Conservation (phyloP, 2,329 filamentous ascomycete genomes). For the Stenocarpella maydis region DNA sequence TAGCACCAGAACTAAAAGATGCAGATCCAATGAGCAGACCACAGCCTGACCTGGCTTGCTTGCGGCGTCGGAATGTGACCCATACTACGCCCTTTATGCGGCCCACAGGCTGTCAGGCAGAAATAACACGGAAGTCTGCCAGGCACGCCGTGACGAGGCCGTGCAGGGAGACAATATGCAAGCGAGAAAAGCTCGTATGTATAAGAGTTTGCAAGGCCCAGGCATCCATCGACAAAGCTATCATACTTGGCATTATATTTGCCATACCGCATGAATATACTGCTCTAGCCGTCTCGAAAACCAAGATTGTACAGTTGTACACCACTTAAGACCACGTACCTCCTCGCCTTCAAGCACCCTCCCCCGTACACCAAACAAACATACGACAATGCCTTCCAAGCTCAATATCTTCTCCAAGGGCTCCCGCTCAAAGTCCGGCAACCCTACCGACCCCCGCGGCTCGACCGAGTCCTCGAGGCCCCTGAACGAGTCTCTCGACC, state of each 20-base stretch:
- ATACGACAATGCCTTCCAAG: constrained; percentile 19
- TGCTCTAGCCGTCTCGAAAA: not conserved
- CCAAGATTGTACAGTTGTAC: not conserved
- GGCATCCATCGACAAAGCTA: not conserved
- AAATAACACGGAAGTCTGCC: not conserved
- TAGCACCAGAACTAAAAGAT: constrained; percentile 5
- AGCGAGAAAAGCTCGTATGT: too few species aligned
- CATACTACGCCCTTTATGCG: not conserved
- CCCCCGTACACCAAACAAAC: not conserved
- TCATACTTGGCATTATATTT: not conserved
- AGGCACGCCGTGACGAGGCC: constrained; percentile 6
- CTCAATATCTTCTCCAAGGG: constrained; percentile 31
- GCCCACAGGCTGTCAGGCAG: not conserved
- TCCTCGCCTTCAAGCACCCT: not conserved
- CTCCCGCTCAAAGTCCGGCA: constrained; percentile 15
- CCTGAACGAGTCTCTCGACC: constrained; percentile 9
- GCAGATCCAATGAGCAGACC: not conserved
- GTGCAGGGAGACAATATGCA: constrained; percentile 1
- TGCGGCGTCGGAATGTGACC: not conserved
- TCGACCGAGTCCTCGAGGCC: constrained; percentile 19
- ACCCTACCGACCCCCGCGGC: not conserved
- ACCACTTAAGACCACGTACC: not conserved
- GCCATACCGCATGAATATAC: not conserved
- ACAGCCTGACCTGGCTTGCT: too few species aligned
- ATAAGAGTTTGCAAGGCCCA: constrained; percentile 7